phyloP scores from a whole-genome alignment of 495 filamentous ascomycete species.

The Mycothermus thermophilus region DNA sequence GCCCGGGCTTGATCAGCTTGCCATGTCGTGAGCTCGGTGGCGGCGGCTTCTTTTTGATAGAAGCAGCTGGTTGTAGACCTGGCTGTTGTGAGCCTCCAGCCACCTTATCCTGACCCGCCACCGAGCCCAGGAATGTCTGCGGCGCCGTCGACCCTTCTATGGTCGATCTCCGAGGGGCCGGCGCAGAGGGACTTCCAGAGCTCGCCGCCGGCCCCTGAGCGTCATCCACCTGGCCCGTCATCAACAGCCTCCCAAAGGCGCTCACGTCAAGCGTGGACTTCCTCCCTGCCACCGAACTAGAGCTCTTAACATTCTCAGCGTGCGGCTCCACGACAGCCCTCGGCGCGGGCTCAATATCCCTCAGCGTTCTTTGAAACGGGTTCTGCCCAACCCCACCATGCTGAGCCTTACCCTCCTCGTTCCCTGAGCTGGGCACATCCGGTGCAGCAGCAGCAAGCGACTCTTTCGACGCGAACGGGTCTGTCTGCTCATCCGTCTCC shows the following conservation, averaged over 20 bases:
- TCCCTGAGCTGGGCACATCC: background rate
- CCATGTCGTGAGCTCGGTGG: constrained; percentile 49
- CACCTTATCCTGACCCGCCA: constrained; percentile 23
- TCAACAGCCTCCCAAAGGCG: constrained; percentile 44
- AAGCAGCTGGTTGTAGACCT: constrained; percentile 7
- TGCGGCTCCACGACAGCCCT: constrained; percentile 7
- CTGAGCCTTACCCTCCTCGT: too few relatives aligned
- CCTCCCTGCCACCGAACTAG: constrained; percentile 7
- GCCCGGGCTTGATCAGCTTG: constrained; percentile 41
- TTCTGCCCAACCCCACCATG: constrained; percentile 19
- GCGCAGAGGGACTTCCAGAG: background rate
- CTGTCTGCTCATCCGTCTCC: constrained; percentile 9
- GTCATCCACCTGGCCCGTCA: constrained; percentile 41
- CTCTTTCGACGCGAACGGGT: constrained; percentile 14
- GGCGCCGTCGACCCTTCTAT: constrained; percentile 17
- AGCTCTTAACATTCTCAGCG: constrained; percentile 7
- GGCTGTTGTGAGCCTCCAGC: constrained; percentile 20
- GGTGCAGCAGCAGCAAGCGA: too few relatives aligned
- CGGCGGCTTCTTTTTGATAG: constrained; percentile 29
- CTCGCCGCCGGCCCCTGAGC: constrained; percentile 3
- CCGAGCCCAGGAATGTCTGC: constrained; percentile 32
- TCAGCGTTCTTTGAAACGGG: constrained; percentile 36
- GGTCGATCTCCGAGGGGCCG: constrained; percentile 19
- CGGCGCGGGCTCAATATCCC: constrained; percentile 26
- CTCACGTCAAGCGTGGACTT: constrained; percentile 44